phyloP scores from a whole-genome alignment of 2,329 filamentous ascomycete species.

The Pyrenophora teres region DNA sequence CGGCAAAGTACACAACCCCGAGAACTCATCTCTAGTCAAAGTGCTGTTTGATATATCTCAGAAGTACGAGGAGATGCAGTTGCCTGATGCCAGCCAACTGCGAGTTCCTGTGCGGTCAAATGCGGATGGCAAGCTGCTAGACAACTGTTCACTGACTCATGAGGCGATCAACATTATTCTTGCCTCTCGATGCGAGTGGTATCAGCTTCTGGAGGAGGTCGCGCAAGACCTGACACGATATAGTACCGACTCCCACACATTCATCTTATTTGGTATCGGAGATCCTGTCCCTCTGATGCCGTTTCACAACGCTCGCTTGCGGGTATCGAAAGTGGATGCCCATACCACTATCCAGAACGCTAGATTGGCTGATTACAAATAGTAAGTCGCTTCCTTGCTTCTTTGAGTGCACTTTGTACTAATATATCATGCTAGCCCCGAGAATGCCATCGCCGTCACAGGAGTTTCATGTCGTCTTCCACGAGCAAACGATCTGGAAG shows the following conservation, averaged over 20 bases:
- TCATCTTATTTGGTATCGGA: conserved; percentile 28
- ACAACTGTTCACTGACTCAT: conserved; percentile 8
- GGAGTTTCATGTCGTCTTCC: conserved; percentile 17
- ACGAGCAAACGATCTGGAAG: conserved; percentile 17
- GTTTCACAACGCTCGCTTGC: conserved; percentile 17
- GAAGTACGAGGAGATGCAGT: conserved; percentile 10
- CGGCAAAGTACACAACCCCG: conserved; percentile 31
- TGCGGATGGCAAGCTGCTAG: conserved; percentile 7
- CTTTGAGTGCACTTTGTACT: conserved; percentile 1
- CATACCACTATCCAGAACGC: conserved; percentile 7
- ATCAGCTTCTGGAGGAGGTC: conserved; percentile 19
- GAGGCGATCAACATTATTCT: conserved; percentile 25
- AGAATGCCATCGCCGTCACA: conserved; percentile 14
- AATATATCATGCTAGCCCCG: conserved; percentile 4
- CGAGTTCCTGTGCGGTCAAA: conserved; percentile 23
- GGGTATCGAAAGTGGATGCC: conserved; percentile 16
- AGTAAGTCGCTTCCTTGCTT: conserved; percentile 2
- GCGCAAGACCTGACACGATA: conserved; percentile 17
- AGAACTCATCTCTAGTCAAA: conserved; percentile 23
- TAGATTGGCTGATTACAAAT: conserved; percentile 7
- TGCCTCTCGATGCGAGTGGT: conserved; percentile 28
- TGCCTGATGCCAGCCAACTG: conserved; percentile 17
- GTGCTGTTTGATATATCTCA: conserved; percentile 14
- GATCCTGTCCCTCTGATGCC: conserved; percentile 25
- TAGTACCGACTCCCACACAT: conserved; percentile 14